phyloP scores from a whole-genome alignment of 2,329 filamentous ascomycete genomes.

The Diaporthe australafricana region DNA sequence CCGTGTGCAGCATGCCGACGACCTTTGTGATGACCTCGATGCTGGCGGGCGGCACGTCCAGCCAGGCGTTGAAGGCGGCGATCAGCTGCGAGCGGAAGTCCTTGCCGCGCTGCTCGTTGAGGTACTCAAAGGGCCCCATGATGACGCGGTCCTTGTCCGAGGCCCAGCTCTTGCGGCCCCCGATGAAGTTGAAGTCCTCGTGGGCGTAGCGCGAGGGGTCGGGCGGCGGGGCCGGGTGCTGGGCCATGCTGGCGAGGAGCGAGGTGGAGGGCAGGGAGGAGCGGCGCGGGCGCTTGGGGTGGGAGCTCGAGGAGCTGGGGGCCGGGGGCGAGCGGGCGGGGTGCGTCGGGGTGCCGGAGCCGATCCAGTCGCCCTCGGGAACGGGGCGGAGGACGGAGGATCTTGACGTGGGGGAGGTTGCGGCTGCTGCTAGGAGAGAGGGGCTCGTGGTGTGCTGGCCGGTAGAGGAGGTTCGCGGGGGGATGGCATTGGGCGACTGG shows the following conservation, averaged over 20 bases:
- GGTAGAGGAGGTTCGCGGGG: slow-evolving; percentile 78
- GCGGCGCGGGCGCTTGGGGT: slow-evolving; percentile 45
- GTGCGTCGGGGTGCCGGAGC: slow-evolving; percentile 48
- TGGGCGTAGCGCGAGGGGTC: slow-evolving; percentile 65
- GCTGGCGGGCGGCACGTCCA: slow-evolving; percentile 77
- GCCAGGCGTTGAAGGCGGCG: slow-evolving; percentile 82
- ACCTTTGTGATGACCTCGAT: slow-evolving; percentile 82
- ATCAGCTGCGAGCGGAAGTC: slow-evolving; percentile 86
- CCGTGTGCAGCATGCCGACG: slow-evolving; percentile 87
- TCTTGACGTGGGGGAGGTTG: background rate
- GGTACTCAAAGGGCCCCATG: slow-evolving; percentile 83
- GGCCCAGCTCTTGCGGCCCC: slow-evolving; percentile 70
- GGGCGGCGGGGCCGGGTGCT: slow-evolving; percentile 53
- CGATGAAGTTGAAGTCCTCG: slow-evolving; percentile 65
- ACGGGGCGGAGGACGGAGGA: slow-evolving; percentile 62
- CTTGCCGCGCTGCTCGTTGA: slow-evolving; percentile 83
- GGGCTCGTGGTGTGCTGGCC: slow-evolving; percentile 52
- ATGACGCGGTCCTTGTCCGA: slow-evolving; percentile 82
- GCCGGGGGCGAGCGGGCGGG: slow-evolving; percentile 40
- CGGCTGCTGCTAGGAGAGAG: slow-evolving; percentile 44
- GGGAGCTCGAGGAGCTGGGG: slow-evolving; percentile 1
- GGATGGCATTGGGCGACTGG: slow-evolving; percentile 74
- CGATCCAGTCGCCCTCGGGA: slow-evolving; percentile 72
- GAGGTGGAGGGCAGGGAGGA: slow-evolving; percentile 45
- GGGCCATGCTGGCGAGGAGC: slow-evolving; percentile 51